Evolutionary conservation across 2,329 filamentous ascomycete species (phyloP).

Genomic region (Geoglossum cookeanum): DNA sequence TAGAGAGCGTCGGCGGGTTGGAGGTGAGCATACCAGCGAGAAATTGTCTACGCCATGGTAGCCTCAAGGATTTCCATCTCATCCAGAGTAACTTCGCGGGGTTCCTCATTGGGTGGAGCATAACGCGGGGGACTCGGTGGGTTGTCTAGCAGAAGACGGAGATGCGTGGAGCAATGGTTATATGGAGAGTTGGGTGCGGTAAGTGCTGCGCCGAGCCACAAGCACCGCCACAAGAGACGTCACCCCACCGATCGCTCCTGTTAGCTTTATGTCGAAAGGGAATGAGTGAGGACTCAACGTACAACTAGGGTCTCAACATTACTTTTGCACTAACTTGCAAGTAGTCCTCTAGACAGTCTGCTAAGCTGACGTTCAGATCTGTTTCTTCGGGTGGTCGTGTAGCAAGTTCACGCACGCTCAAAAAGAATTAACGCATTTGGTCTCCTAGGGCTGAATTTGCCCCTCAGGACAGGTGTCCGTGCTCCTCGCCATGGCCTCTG

Average conservation of each 20-base stretch:
- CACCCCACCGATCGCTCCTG: neutral
- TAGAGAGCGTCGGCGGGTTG: neutral
- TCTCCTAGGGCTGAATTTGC: neutral
- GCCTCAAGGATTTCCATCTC: conserved; percentile 40
- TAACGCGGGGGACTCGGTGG: neutral
- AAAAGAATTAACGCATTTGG: neutral
- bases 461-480: neutral
- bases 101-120: neutral
- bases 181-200: no score
- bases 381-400: neutral
- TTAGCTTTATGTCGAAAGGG: neutral
- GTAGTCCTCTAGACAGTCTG: neutral
- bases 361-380: neutral
- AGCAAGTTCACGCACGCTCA: neutral
- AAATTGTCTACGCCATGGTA: conserved; percentile 42
- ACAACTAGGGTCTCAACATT: neutral
- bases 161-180: neutral
- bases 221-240: neutral
- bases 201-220: neutral
- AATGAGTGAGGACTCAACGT: neutral
- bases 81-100: conserved; percentile 32
- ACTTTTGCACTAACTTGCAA: neutral
- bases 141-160: neutral
- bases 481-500: conserved; percentile 57
- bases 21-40: conserved; percentile 30